These are phyloP conservation scores for Alternaria sp. DNA, from an alignment of 2,329 filamentous ascomycete genomes.

Conservation along the genomic window DNA sequence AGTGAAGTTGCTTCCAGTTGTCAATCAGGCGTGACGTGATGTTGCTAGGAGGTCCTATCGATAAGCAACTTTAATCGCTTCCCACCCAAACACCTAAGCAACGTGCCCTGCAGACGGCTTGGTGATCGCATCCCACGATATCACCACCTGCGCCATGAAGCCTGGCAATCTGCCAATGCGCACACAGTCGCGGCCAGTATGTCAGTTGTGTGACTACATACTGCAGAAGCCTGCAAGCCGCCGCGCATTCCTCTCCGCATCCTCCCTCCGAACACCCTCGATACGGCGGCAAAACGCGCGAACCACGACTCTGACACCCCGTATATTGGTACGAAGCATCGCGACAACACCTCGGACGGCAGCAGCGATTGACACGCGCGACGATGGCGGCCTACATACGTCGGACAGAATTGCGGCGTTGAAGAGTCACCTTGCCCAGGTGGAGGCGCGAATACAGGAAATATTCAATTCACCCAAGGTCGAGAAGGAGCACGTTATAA, in stretches of 20 bases:
- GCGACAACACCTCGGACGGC: slow-evolving; percentile 23
- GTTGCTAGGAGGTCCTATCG: neutral
- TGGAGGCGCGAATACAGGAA: slow-evolving; percentile 34
- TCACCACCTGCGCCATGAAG: slow-evolving; percentile 31
- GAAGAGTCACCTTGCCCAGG: slow-evolving; percentile 29
- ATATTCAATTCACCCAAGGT: slow-evolving; percentile 38
- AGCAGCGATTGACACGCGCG: slow-evolving; percentile 21
- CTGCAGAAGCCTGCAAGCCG: slow-evolving; percentile 36
- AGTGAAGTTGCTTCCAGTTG: neutral
- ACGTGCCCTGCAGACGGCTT: neutral
- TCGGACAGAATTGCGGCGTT: slow-evolving; percentile 30
- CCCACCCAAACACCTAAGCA: slow-evolving; percentile 42
- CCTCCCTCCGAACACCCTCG: slow-evolving; percentile 33
- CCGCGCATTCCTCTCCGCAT: slow-evolving; percentile 35
- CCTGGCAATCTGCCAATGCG: slow-evolving; percentile 35
- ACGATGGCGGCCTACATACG: slow-evolving; percentile 17
- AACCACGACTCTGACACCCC: slow-evolving; percentile 22
- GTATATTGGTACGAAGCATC: slow-evolving; percentile 26
- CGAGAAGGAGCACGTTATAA: slow-evolving; percentile 30
- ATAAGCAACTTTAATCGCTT: neutral
- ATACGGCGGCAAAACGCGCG: slow-evolving; percentile 30
- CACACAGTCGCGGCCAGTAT: slow-evolving; percentile 37
- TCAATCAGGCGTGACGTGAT: neutral
- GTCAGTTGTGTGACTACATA: slow-evolving; percentile 45
- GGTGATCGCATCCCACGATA: neutral